phyloP scores from a whole-genome alignment of 257 asterid genomes.

The Nicotiana tomentosiformis region DNA sequence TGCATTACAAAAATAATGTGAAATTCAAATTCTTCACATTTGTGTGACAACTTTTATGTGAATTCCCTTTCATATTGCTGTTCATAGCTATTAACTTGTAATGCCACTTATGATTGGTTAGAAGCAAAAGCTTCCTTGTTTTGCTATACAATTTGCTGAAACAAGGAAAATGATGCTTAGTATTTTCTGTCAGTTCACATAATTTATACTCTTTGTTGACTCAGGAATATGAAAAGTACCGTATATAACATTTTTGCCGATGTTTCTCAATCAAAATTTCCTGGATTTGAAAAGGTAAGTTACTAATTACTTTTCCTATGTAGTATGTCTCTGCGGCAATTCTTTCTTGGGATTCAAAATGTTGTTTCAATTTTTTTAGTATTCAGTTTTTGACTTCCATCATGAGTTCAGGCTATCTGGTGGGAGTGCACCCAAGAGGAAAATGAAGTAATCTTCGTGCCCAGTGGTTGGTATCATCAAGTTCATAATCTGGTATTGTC shows the following conservation, averaged over 20 bases:
- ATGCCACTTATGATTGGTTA: background rate
- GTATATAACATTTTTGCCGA: constrained; percentile 76
- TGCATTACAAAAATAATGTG: background rate
- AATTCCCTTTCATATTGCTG: background rate
- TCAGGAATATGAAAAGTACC: constrained; percentile 69
- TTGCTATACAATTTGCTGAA: background rate
- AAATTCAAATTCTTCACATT: background rate
- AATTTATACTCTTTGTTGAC: constrained; percentile 6
- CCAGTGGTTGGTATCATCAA: constrained; percentile 99
- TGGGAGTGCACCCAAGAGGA: constrained; percentile 78
- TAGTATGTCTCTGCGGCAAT: background rate
- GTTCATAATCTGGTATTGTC: constrained; percentile 81
- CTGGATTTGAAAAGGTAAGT: constrained; percentile 72
- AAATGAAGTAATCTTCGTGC: constrained; percentile 85
- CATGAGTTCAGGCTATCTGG: constrained; percentile 66
- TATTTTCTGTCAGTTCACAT: background rate
- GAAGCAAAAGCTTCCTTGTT: background rate
- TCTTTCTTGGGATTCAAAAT: background rate
- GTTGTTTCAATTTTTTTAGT: background rate
- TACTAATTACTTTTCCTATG: background rate
- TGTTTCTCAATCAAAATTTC: constrained; percentile 54
- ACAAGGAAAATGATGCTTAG: background rate
- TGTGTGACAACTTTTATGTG: background rate
- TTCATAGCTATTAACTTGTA: background rate
- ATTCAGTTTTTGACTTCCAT: background rate